Evolutionary conservation across 768 basidiomycete species (phyloP).

Genomic region (Cystofilobasidium capitatum): DNA sequence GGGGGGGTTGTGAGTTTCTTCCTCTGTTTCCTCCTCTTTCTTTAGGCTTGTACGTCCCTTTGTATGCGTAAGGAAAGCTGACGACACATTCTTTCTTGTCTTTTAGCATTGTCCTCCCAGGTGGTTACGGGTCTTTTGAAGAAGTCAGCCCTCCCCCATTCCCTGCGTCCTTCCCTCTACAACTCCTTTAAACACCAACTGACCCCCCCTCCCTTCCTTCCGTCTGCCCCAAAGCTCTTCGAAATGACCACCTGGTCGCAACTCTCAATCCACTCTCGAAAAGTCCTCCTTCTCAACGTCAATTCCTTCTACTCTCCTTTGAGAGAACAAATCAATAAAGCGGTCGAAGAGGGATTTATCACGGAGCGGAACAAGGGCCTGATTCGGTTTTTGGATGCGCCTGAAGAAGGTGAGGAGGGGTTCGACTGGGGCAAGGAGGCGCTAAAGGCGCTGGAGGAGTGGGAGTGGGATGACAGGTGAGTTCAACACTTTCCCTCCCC

Average conservation of each 20-base stretch:
- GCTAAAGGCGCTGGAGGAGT: conserved; percentile 3
- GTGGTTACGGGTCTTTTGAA: conserved; percentile 91
- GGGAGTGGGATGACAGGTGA: conserved; percentile 11
- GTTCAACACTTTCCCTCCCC: no score
- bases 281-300: conserved; percentile 57
- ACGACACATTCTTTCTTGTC: conserved; percentile 40
- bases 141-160: conserved; percentile 49
- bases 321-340: conserved; percentile 59
- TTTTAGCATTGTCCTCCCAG: conserved; percentile 86
- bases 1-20: not conserved
- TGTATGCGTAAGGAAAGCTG: not conserved
- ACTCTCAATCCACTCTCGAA: conserved; percentile 57
- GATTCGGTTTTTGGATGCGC: conserved; percentile 9
- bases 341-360: conserved; percentile 67
- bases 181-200: not conserved
- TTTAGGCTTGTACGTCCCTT: not conserved
- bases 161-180: not conserved
- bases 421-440: conserved; percentile 21
- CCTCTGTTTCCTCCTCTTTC: not conserved
- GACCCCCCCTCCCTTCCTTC: not conserved
- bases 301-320: conserved; percentile 72
- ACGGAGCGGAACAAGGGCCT: conserved; percentile 7
- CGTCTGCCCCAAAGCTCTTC: conserved; percentile 50
- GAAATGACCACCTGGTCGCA: conserved; percentile 96
- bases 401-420: not conserved